phyloP scores from a whole-genome alignment of 345 rosid genomes.

The Adansonia digitata region DNA sequence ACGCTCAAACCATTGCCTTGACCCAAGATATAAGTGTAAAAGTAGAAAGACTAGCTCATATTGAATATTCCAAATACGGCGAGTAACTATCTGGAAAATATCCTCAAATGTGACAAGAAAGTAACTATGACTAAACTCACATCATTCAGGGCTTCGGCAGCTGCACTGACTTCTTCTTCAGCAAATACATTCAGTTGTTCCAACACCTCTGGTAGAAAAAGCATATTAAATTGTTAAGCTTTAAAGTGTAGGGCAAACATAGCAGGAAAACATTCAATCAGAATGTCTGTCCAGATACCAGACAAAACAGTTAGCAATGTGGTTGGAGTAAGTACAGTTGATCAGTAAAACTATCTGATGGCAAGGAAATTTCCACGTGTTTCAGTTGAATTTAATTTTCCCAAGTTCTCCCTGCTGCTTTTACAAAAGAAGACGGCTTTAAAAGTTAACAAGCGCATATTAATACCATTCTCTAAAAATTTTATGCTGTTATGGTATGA shows the following conservation, averaged over 20 bases:
- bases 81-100: too few species aligned
- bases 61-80: too few species aligned
- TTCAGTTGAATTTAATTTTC: neutral
- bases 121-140: conserved; percentile 37
- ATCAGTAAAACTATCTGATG: neutral
- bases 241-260: neutral
- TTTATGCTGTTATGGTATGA: neutral
- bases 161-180: conserved; percentile 53
- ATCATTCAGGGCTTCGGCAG: conserved; percentile 83
- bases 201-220: conserved; percentile 44
- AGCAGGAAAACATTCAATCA: neutral
- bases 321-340: neutral
- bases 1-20: neutral
- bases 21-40: neutral
- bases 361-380: neutral
- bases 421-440: too few species aligned
- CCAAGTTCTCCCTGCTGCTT: too few species aligned
- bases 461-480: neutral
- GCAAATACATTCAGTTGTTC: conserved; percentile 73
- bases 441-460: neutral
- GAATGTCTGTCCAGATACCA: neutral
- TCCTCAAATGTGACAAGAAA: neutral
- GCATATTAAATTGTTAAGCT: neutral
- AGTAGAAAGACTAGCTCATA: neutral
- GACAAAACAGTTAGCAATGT: neutral